Evolutionary conservation across 106 monocot genomes (phyloP), one percentile per base, ranked within the genome.

Genomic region (Dendrobium officinale): DNA sequence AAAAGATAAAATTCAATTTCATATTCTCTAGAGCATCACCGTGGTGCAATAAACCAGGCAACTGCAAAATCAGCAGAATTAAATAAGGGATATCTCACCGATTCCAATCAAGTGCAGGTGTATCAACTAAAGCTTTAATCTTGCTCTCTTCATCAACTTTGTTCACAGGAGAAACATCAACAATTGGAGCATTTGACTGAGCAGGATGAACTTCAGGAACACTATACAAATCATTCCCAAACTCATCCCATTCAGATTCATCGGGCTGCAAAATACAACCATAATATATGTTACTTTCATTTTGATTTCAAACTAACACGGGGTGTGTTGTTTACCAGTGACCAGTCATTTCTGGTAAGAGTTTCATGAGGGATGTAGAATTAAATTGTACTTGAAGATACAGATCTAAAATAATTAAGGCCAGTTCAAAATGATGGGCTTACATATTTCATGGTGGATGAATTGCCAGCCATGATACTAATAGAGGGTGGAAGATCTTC

Each of bases 221-320:
- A 83, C 91, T 88, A 86, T 99, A 99, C 42, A 95, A 83, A 68
- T 99, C 98, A 82, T 89, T 95, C 26, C 98, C 98, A 83, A 99
- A 99, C 37, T 93, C 98, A 91, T 99, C 95, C 95, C 95, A 99
- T 77, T 95, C 98, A 51, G 88, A 90, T 73, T 98, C 97, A 84
- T 97, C 94, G 77, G 83, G 87, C 98, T 99, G 94, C 82, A 83
- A 75, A 83, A 79, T 79, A 19, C 48, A 45, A 44, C 5, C 13
- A 68, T 4, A 15, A 48, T 48, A 27, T 11, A 29, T 2, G 5
- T 76, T 49, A 76, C 22, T 44, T 42, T 5, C 74, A 76, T 49
- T 20, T 74, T 74, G n/a, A 42, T 42, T 74, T 20, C 74, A 19
- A 4, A n/a, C 9, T 72, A 40, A 27, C 40, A 7, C 40, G 15